Base-by-base conservation (phyloP, 2,329 filamentous ascomycete species). In the Fusarium torulosum region DNA sequence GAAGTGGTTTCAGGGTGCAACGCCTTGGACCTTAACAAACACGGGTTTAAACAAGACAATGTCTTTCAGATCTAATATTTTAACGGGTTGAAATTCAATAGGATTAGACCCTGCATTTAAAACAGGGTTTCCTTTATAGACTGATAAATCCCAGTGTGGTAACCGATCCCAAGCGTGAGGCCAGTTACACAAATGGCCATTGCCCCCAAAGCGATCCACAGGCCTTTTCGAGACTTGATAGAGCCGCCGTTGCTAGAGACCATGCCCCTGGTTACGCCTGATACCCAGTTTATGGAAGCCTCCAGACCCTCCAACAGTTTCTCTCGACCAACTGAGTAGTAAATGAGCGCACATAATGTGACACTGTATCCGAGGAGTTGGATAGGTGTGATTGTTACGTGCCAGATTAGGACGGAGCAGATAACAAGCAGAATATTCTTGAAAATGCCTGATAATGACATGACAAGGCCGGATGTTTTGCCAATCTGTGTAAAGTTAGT, bases 381-480 rank as follows among this genome's bases (percentile, higher is more conserved):
- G 0, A 61, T 29, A 0, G 47, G 31, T 4, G 59, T 49, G 9
- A 62, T 61, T 1, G 57, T 25, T 2, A 47, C 45, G n/a, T 59
- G 59, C 59, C 59, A 62, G 17, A 62, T 60, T 7, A 59, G 5
- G 1, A 59, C 44, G 0, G 59, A 62, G 27, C 37, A 54, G 1
- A 59, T 25, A 0, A 62, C 50, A 2, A 62, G 33, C 0, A 62
- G 27, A 2, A 62, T 62, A 3, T 62, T 62, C 2, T 62, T 62
- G 33, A 61, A 54, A 13, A 62, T 62, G 1, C 59, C 56, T 0
- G 56, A 54, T 0, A 62, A 13, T 0, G 59, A 60, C 20, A 59
- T 62, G 1, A 62, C 59, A 4, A 62, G 27, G 0, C 55, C 59
- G 3, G 59, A 62, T 3, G 59, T 60, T 21, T 61, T 62, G 6